Percentiles rank a stretch among this genome's conserved stretches.
Conservation (phyloP, 73 alveolate genomes). For the Stentor coeruleus region DNA sequence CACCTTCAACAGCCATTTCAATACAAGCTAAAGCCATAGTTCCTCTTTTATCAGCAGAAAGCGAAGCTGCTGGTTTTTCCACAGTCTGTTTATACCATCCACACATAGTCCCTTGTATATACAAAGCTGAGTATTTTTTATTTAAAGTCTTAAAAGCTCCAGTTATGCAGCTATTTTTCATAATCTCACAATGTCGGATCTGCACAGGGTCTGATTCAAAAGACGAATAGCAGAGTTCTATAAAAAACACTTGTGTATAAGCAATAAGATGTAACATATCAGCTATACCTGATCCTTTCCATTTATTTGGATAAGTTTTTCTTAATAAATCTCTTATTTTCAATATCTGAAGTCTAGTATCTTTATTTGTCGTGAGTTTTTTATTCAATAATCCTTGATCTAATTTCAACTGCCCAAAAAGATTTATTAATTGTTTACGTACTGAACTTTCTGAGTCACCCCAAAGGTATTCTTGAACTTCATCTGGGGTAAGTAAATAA, state of each 20-base stretch:
- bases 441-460: neutral
- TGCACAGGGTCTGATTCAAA: neutral
- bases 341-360: neutral
- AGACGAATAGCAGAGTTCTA: neutral
- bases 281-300: constrained; percentile 4
- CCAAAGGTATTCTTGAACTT: neutral
- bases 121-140: neutral
- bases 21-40: neutral
- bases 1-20: neutral
- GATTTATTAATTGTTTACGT: neutral
- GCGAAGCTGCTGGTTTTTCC: neutral
- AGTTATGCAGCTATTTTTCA: neutral
- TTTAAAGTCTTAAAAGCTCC: neutral
- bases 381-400: neutral
- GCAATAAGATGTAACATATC: constrained; percentile 14
- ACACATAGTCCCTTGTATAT: neutral
- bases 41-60: constrained; percentile 7
- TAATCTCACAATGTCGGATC: neutral
- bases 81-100: constrained; percentile 14
- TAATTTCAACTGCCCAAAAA: neutral
- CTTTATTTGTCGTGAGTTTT: neutral
- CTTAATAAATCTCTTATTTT: constrained; percentile 11
- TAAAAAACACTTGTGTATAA: neutral
- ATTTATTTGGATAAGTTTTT: neutral
- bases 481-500: neutral